Conservation (phyloP, 345 rosid species). For the Corymbia maculata region DNA sequence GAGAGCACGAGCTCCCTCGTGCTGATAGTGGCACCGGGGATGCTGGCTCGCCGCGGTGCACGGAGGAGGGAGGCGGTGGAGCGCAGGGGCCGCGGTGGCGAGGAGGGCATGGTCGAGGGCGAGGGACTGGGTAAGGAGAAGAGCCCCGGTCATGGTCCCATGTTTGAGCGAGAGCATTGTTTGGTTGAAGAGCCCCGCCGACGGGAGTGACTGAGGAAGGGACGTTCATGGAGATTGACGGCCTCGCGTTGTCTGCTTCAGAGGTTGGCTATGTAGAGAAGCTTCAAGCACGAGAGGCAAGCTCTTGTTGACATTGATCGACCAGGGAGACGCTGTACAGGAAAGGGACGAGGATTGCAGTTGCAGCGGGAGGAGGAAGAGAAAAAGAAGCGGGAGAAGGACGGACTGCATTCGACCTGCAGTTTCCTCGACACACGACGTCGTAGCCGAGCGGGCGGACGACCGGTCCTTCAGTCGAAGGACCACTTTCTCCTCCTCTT, state of each 20-base stretch:
- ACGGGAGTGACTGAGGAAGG: neutral
- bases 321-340: too few relatives aligned
- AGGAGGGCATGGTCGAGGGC: neutral
- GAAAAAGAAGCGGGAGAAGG: too few relatives aligned
- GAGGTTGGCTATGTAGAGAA: neutral
- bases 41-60: neutral
- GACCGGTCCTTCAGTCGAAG: neutral
- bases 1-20: conserved; percentile 15
- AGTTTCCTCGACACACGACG: neutral
- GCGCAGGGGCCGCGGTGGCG: neutral
- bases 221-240: neutral
- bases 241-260: neutral
- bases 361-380: too few relatives aligned
- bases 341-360: too few relatives aligned
- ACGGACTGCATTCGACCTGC: too few relatives aligned
- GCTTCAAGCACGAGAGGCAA: neutral
- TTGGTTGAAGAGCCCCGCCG: neutral
- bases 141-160: neutral
- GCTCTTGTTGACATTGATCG: neutral
- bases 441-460: neutral
- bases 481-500: neutral
- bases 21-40: neutral
- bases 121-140: neutral
- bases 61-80: neutral
- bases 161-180: conserved; percentile 1